Conservation (phyloP, 768 basidiomycete species). For the Lentinula raphanica region DNA sequence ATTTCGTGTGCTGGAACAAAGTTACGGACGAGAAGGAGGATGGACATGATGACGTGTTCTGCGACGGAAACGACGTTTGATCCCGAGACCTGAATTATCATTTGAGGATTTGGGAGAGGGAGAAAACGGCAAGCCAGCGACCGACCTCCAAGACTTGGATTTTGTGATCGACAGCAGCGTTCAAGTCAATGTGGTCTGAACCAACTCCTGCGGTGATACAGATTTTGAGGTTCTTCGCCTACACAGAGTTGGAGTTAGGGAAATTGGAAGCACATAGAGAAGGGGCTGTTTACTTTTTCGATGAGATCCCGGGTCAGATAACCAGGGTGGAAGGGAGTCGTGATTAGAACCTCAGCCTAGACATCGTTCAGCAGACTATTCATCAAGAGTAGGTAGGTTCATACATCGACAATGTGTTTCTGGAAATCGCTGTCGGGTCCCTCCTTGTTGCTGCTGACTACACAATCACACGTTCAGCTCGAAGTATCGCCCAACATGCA, state of each 20-base stretch:
- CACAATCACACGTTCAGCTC: neutral
- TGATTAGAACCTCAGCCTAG: slow-evolving; percentile 76
- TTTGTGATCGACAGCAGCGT: slow-evolving; percentile 74
- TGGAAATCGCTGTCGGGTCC: slow-evolving; percentile 77
- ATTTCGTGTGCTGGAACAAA: slow-evolving; percentile 86
- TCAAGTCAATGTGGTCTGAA: slow-evolving; percentile 86
- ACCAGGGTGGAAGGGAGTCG: slow-evolving; percentile 83
- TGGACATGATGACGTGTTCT: slow-evolving; percentile 88
- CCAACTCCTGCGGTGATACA: slow-evolving; percentile 90
- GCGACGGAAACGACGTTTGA: slow-evolving; percentile 90
- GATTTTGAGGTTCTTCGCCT: slow-evolving; percentile 87
- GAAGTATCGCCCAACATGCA: neutral
- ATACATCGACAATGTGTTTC: slow-evolving; percentile 74
- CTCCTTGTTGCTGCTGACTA: slow-evolving; percentile 61
- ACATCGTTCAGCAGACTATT: neutral
- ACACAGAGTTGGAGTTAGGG: slow-evolving; percentile 7
- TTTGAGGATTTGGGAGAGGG: neutral
- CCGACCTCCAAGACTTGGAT: slow-evolving; percentile 73
- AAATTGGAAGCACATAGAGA: neutral
- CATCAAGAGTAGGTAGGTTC: slow-evolving; percentile 18
- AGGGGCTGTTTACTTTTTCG: slow-evolving; percentile 43
- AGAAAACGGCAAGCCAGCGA: neutral
- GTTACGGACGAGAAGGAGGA: slow-evolving; percentile 87
- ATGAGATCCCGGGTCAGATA: slow-evolving; percentile 73
- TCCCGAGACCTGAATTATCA: slow-evolving; percentile 58